These are phyloP conservation scores for Phylloporus rhodoxanthus DNA, from an alignment of 768 basidiomycete genomes.

Conservation along the genomic window DNA sequence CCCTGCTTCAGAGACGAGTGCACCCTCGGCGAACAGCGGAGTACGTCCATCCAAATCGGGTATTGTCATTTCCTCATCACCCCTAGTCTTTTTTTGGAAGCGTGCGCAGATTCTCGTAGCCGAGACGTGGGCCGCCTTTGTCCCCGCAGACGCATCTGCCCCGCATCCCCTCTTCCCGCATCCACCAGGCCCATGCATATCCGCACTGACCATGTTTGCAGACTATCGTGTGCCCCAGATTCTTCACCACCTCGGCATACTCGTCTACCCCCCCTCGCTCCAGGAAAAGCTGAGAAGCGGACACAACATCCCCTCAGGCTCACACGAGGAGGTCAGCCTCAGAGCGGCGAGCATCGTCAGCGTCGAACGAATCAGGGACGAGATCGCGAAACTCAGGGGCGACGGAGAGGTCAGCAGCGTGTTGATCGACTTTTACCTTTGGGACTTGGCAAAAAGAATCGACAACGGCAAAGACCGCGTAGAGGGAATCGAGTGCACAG, in stretches of 20 bases:
- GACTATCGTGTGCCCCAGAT: constrained; percentile 92
- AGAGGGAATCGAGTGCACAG: constrained; percentile 49
- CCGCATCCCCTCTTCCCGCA: constrained; percentile 73
- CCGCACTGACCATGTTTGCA: constrained; percentile 86
- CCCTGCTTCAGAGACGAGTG: constrained; percentile 73
- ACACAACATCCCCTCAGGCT: constrained; percentile 46
- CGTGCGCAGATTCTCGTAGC: constrained; percentile 88
- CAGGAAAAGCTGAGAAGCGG: constrained; percentile 43
- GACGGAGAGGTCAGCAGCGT: constrained; percentile 57
- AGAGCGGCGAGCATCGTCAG: constrained; percentile 76
- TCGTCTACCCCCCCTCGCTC: constrained; percentile 64
- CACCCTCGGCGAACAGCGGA: constrained; percentile 49
- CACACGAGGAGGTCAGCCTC: constrained; percentile 67
- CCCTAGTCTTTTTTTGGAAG: constrained; percentile 77
- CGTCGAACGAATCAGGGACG: constrained; percentile 65
- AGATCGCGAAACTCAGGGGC: constrained; percentile 38
- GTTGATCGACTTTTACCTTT: constrained; percentile 85
- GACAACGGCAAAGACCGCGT: constrained; percentile 57
- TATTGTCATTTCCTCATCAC: not conserved
- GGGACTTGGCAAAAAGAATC: constrained; percentile 78
- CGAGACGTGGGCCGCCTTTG: constrained; percentile 90
- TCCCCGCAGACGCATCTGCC: constrained; percentile 42
- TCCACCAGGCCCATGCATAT: constrained; percentile 38
- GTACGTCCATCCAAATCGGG: constrained; percentile 32
- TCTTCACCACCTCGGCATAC: constrained; percentile 73